Base-by-base conservation (phyloP, 345 rosid genomes). In the Aurinia saxatilis region DNA sequence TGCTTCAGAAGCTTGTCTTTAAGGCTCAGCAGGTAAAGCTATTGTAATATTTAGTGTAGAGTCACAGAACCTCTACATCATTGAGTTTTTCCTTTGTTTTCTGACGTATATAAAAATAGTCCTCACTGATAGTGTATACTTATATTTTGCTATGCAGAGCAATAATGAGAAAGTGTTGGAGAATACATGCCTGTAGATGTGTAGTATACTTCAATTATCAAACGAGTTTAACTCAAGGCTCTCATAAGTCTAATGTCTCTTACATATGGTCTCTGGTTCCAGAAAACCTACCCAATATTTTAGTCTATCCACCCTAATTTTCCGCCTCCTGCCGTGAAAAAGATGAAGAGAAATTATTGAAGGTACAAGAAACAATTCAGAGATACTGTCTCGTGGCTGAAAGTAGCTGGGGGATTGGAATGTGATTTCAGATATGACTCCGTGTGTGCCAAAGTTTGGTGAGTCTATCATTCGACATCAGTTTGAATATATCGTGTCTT, bases 131-230 rank as follows among this genome's bases (percentile, higher is more conserved):
- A 48, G 10, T 53, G 34, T 42, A 27, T 27, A 27, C 31, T 27
- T 5, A 27, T 31, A 10, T 40, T 56, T 62, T 69, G 7, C 61
- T 52, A 15, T 71, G 66, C 85, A 90, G 99, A 93, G 95, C 82
- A 93, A 93, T 78, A 93, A 93, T 37, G 99, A 93, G 76, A 90
- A 90, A 73, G 73, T 93, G 63, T 77, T 93, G 78, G 96, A 93
- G 77, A 93, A 93, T 70, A 96, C 96, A 15, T 93, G 87, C 72
- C 88, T 93, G 77, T 97, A 93, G 84, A 90, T 93, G 87, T 85
- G 88, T 14, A 96, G 99, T 79, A 82, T 93, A 71, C 91, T 90
- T 76, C 95, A 93, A 75, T 71, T 93, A 67, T 85, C 93, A 45
- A 86, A 77, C 63, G 90, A 80, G 68, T 80, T 80, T 57, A 75